phyloP scores from a whole-genome alignment of 352 stramenopile species.

The Phytophthora cryptogea region DNA sequence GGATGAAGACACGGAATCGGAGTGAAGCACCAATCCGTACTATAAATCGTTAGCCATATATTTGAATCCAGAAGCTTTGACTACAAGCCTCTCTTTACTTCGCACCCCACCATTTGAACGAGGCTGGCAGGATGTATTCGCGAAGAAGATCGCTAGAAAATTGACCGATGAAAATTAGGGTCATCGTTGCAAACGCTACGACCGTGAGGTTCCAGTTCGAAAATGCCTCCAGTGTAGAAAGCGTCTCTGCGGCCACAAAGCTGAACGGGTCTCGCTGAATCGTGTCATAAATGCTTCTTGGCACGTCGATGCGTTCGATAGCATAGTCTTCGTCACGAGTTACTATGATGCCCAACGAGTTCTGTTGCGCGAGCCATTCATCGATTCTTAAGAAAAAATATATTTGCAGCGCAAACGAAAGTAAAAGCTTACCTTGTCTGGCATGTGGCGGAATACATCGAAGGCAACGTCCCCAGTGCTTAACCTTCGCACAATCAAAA shows the following conservation, averaged over 20 bases:
- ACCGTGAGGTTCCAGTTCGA: constrained; percentile 78
- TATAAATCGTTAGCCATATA: constrained; percentile 16
- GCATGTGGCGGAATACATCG: constrained; percentile 87
- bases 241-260: constrained; percentile 84
- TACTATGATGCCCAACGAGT: constrained; percentile 62
- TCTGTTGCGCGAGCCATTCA: constrained; percentile 16
- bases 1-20: constrained; percentile 29
- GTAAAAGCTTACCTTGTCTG: constrained; percentile 63
- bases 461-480: constrained; percentile 63
- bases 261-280: constrained; percentile 89
- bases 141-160: constrained; percentile 73
- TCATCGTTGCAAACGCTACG: constrained; percentile 81
- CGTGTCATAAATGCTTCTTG: constrained; percentile 70
- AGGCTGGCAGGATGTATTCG: constrained; percentile 61
- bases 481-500: constrained; percentile 43
- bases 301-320: constrained; percentile 68
- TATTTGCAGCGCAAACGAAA: background rate
- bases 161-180: constrained; percentile 86
- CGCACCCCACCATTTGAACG: constrained; percentile 57
- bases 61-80: background rate
- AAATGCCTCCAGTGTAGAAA: constrained; percentile 84
- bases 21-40: constrained; percentile 17
- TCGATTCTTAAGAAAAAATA: background rate
- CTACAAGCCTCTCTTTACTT: constrained; percentile 10
- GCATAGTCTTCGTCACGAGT: constrained; percentile 54